Evolutionary conservation across 768 basidiomycete species (phyloP), one percentile per base, ranked within the genome.

Genomic region (Panaeolus cyanescens): DNA sequence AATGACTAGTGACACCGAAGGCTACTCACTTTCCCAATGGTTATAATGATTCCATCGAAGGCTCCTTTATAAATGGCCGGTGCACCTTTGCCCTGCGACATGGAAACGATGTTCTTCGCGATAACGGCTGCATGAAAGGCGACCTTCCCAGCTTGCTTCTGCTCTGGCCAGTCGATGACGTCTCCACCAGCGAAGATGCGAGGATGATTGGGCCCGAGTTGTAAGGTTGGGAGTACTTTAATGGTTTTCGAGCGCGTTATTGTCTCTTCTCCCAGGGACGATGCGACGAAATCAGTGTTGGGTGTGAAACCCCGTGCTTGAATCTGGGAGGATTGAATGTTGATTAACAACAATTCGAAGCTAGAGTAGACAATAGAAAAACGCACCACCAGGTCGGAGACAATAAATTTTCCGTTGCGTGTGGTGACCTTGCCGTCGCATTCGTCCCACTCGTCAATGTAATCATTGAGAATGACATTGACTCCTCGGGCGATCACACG

Each of bases 131-230:
- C 79, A 62, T 91, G 90, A 3, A 64, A 67, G 0, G 45, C 36
- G 0, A 74, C 75, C 68, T 90, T 90, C 10, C 62, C 73, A 2
- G 72, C 67, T 54, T 80, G 87, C 67, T 90, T 90, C 71, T 90
- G 84, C 70, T 91, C 89, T 0, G 72, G 59, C 77, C 82, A 85
- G 39, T 87, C 85, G 63, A 86, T 81, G 61, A 87, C 79, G 66
- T 92, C 90, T 1, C 90, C 90, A 2, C 74, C 78, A 0, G 89
- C 91, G 61, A 87, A 90, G 12, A 91, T 82, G 60, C 78, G 77
- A 0, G 83, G 74, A 68, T 87, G 73, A 0, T 71, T 72, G 6
- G 64, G 65, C 15, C 37, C 7, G 2, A 91, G 70, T 64, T 89
- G 87, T 34, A 91, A 77, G 1, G 86, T 88, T 3, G 85, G 78